Base-by-base conservation (phyloP, 1,139 yeast genomes). In the Yamadazyma aaseri region DNA sequence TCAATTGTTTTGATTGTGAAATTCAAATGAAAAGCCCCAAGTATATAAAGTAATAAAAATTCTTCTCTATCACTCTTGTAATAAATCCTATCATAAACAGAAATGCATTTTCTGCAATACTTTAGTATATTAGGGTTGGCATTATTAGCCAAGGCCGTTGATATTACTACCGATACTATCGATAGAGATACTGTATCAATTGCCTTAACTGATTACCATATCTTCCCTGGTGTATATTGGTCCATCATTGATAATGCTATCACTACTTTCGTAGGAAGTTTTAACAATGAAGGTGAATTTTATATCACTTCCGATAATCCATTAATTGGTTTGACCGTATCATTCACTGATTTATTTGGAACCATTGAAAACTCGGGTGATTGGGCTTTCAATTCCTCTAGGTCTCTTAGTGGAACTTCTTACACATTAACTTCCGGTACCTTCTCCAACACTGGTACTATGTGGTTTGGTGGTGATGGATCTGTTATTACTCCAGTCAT, bases 171-270 rank as follows among this genome's bases (percentile, higher is more conserved):
- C 17, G 20, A 39, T 28, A 31, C 20, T 4, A 34, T 39, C 15
- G 33, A 36, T 6, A 39, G 42, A 34, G 37, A 35, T 23, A 22
- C 35, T 7, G 17, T 38, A 4, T 28, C 33, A 11, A 12, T 38
- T 12, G 14, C 28, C 29, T 13, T 36, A 20, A 38, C 39, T n/a
- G 18, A 34, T 20, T 34, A 30, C 20, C 39, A 32, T 25, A 29
- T 41, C 20, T 17, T 11, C 13, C 42, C 51, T 1, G 60, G 56
- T 26, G 63, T 50, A 10, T 56, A 51, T 36, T 62, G 59, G 58
- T 60, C 68, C 13, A 56, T 62, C 17, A 43, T 61, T 28, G 46
- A 61, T 40, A 60, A 60, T 38, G 53, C 55, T 11, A 23, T 51
- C 23, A 40, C 57, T 7, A 33, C 53, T 4, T 45, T 60, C 28